Percentiles rank a stretch among this genome's conserved stretches.
Conservation (phyloP, 2,329 filamentous ascomycete genomes). For the Juglanconis juglandina region DNA sequence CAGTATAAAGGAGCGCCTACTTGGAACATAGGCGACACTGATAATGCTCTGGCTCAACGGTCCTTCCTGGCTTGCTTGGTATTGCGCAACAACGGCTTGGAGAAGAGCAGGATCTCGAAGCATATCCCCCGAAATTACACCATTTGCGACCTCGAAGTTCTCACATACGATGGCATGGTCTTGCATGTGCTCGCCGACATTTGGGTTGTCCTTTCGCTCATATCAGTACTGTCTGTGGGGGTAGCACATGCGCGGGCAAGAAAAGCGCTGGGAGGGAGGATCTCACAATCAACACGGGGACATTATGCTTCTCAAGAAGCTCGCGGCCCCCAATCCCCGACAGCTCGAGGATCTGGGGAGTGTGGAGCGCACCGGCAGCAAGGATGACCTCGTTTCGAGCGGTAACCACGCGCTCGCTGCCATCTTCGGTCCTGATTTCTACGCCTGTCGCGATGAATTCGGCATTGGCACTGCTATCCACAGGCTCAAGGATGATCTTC, state of each 20-base stretch:
- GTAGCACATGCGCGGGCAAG: too few species aligned
- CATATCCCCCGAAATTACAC: slow-evolving; percentile 25
- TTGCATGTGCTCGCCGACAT: slow-evolving; percentile 27
- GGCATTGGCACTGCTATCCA: background rate
- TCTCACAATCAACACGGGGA: background rate
- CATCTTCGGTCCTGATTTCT: slow-evolving; percentile 18
- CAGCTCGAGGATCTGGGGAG: slow-evolving; percentile 15
- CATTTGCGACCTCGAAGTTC: slow-evolving; percentile 31
- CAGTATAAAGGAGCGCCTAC: background rate
- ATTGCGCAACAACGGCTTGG: slow-evolving; percentile 19
- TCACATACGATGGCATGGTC: slow-evolving; percentile 28
- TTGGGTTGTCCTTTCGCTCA: too few species aligned
- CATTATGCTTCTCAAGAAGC: slow-evolving; percentile 27
- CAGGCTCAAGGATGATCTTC: slow-evolving; percentile 19
- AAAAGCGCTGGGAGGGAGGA: too few species aligned
- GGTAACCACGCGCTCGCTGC: slow-evolving; percentile 11
- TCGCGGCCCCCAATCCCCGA: slow-evolving; percentile 29
- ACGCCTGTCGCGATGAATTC: slow-evolving; percentile 22
- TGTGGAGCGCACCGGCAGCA: slow-evolving; percentile 30
- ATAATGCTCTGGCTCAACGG: slow-evolving; percentile 31
- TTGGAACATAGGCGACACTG: slow-evolving; percentile 11
- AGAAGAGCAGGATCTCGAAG: slow-evolving; percentile 17
- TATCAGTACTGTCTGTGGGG: too few species aligned
- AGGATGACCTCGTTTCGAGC: slow-evolving; percentile 27
- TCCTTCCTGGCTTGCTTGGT: slow-evolving; percentile 26